Evolutionary conservation across 192 early-diverging fungal species (phyloP), one percentile per base, ranked within the genome.

Genomic region (Coemansia sp.): DNA sequence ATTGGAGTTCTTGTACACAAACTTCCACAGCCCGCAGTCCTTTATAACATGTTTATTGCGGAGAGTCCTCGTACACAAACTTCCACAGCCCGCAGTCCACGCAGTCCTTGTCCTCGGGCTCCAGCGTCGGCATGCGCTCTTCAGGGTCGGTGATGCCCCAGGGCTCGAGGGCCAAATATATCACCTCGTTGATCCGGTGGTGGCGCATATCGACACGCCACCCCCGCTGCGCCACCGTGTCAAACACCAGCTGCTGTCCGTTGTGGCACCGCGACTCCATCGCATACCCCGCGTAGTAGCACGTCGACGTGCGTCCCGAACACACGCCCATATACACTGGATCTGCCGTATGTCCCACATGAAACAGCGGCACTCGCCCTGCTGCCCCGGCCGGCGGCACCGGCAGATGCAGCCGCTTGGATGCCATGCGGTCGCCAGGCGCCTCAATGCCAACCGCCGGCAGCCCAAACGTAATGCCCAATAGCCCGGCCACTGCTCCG

Each of bases 241-340:
- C 91, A 65, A 87, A 91, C 0, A 89, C 64, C 66, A 88, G 84
- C 51, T 73, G 68, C 39, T 85, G 74, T 7, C 95, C 95, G 29
- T 85, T 75, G 71, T 97, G 96, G 64, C 96, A 98, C 56, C 85
- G 84, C 7, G 90, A 87, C 66, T 97, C 90, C 62, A 91, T 71
- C 13, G 88, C 89, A 62, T 91, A 91, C 1, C 84, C 87, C 19
- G 81, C 86, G 59, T 86, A 87, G 61, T 89, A 92, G 66, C 91
- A 92, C 23, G 65, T 66, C 12, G 83, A 85, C 1, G 81, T 76
- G 24, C 76, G 74, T 3, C 90, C 91, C 11, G 80, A 82, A 66
- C 96, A 98, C 23, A 85, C 82, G 24, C 96, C 96, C 62, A 90
- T 82, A 73, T 86, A 98, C 23, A 98, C 88, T 10, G 95, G 94